Evolutionary conservation across 2,329 filamentous ascomycete genomes (phyloP).

Genomic region (Pleoardoris graminearum): DNA sequence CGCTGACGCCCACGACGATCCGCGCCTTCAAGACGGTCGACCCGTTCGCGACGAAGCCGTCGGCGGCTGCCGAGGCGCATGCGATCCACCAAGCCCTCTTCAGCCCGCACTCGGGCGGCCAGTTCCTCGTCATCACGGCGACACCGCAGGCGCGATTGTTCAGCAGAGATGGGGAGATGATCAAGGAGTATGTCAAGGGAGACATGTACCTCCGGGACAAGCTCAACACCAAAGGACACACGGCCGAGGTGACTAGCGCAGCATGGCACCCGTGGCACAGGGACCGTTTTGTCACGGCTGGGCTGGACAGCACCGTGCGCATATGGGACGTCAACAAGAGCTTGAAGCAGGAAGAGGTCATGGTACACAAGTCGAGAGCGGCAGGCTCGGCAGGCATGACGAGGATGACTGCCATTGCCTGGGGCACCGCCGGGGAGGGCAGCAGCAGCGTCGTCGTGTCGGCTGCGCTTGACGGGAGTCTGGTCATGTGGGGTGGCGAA

Average conservation of each 20-base stretch:
- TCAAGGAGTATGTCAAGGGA: conserved; percentile 91
- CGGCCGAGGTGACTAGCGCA: conserved; percentile 86
- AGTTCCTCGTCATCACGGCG: conserved; percentile 84
- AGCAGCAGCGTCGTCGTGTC: conserved; percentile 77
- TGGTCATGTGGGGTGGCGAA: conserved; percentile 90
- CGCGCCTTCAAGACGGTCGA: conserved; percentile 93
- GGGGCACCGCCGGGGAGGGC: conserved; percentile 78
- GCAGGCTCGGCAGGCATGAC: conserved; percentile 86
- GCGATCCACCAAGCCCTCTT: conserved; percentile 86
- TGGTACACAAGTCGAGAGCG: conserved; percentile 94
- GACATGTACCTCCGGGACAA: conserved; percentile 98
- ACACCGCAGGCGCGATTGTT: conserved; percentile 89
- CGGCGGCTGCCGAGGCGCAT: conserved; percentile 77
- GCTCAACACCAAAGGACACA: conserved; percentile 96
- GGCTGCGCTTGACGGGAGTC: conserved; percentile 82
- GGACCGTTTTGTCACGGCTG: conserved; percentile 85
- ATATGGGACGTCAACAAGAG: conserved; percentile 98
- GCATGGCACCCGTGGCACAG: conserved; percentile 88
- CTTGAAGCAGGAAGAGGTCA: conserved; percentile 85
- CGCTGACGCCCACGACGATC: conserved; percentile 92
- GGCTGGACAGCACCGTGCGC: conserved; percentile 90
- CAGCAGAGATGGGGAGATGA: conserved; percentile 80
- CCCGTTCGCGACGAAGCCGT: conserved; percentile 74
- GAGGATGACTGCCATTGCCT: conserved; percentile 89
- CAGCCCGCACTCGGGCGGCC: conserved; percentile 76